Base-by-base conservation (phyloP, 352 stramenopile genomes). In the Pythium aristosporum region DNA sequence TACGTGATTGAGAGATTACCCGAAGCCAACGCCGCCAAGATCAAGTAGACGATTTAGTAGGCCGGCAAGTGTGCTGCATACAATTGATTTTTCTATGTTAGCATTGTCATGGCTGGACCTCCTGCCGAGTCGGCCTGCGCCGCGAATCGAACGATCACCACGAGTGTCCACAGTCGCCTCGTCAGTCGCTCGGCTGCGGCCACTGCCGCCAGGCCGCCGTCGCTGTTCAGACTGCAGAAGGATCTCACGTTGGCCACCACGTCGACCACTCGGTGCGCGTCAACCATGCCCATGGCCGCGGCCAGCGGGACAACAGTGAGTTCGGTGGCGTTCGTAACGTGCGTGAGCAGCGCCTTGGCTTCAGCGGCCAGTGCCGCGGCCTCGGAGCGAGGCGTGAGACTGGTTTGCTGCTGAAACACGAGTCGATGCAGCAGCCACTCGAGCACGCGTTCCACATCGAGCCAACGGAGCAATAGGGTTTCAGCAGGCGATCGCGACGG, bases 1-100 rank as follows among this genome's bases (percentile, higher is more conserved):
- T 99, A 99, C 81, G 98, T 97, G 50, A 98, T 99, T 36, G 98
- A 99, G 77, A 84, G 98, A 42, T 98, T 99, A 89, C 97, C 97
- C 12, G 98, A 99, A 82, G 97, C 97, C 28, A 96, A 96, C 61
- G 87, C 87, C 16, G 85, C 85, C 69, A 92, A 93, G 66, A 80
- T 96, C 75, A 94, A 96, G 71, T 94, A 91, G 72, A 50, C n/a
- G 10, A 50, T 2, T 30, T 30, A 30, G 25, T 30, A 30, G 39
- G 21, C 39, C 10, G 39, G 16, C 18, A 6, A 16, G 15, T 46
- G 39, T 46, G 39, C 9, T 57, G 39, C 51, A 36, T 12, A 50
- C 18, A 50, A 8, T 37, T 60, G 13, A 7, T 53, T 50, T 50
- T 50, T 50, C 13, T 50, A n/a, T 32, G 21, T 43, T 16, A 44